Evolutionary conservation across 2,329 filamentous ascomycete genomes (phyloP), one percentile per base, ranked within the genome.

Genomic region (Penicillium brasilianum): DNA sequence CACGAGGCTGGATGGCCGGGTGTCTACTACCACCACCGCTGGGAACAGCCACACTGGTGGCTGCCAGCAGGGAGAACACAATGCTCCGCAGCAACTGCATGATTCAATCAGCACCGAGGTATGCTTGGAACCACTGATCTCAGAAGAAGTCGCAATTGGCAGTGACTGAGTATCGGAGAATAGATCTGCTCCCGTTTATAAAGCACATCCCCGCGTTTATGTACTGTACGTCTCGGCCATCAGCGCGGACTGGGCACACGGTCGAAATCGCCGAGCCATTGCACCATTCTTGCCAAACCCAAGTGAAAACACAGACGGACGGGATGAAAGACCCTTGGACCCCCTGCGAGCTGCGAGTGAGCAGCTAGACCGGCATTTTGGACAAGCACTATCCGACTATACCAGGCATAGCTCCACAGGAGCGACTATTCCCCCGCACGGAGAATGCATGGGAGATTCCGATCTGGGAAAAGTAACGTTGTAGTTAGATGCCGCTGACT

Each of bases 21-120:
- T 25, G 11, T 30, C 18, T 36, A 11, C 18, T 52, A 18, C 18
- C 52, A 7, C 51, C 41, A 32, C 36, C 53, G 3, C 50, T 56
- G 30, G 66, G 63, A 18, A 39, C 36, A 28, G 66, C 67, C 28
- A 66, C 9, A 39, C 61, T 37, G 28, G 60, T 57, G 14, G 50
- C 60, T 14, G 48, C 61, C 36, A 69, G 55, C 10, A 63, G 55
- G 10, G 60, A 64, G 11, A 66, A 16, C 30, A 64, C 49, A 39
- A 60, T 25, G 46, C 59, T 55, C 34, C 50, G 46, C 36, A 62
- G 34, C 22, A 67, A 34, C 58, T 61, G 60, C 67, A 69, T 69
- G 50, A 43, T 61, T 58, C 11, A 43, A 44, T 49, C 20, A 20
- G 13, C 34, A 30, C 25, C 7, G 28, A n/a, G 37, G 20, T 22